Evolutionary conservation across 305 asterid genomes (phyloP).

Genomic region (Fraxinus xanthoxyloides): DNA sequence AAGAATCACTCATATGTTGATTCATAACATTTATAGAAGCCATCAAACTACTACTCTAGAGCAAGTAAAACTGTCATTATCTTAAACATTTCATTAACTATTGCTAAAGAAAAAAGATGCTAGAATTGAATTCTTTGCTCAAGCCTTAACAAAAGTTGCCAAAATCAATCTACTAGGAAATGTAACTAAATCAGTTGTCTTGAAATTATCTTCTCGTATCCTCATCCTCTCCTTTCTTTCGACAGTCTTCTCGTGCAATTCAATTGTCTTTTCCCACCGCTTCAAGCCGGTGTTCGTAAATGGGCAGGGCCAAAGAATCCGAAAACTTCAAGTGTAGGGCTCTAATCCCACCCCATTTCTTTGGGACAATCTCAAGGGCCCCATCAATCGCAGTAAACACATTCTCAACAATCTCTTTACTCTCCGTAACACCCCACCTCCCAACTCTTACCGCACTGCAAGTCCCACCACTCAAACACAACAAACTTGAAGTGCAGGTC

Average conservation of each 20-base stretch:
- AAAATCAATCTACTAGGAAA: not conserved
- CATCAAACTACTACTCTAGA: slow-evolving; percentile 7
- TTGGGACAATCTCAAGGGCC: slow-evolving; percentile 51
- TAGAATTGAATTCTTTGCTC: slow-evolving; percentile 3
- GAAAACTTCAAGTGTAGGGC: slow-evolving; percentile 82
- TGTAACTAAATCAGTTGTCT: not conserved
- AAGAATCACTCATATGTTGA: not conserved
- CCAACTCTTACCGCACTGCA: slow-evolving; percentile 68
- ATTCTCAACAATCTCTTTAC: slow-evolving; percentile 59
- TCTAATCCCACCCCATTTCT: slow-evolving; percentile 63
- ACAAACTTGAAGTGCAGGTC: slow-evolving; percentile 49
- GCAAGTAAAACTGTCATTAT: slow-evolving; percentile 10
- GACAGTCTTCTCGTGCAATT: not conserved
- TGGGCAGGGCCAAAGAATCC: slow-evolving; percentile 77
- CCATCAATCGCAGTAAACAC: slow-evolving; percentile 57
- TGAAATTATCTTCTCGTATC: not conserved
- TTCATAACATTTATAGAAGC: slow-evolving; percentile 4
- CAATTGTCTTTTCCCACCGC: not conserved
- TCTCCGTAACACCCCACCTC: slow-evolving; percentile 44
- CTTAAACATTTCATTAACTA: slow-evolving; percentile 1
- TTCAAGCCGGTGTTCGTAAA: slow-evolving; percentile 38
- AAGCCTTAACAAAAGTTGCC: slow-evolving; percentile 2
- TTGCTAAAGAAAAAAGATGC: slow-evolving; percentile 1
- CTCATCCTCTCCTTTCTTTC: slow-evolving; percentile 2
- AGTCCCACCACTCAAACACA: slow-evolving; percentile 74